These are phyloP conservation scores for Ophidiomyces ophidiicola DNA, from an alignment of 2,329 filamentous ascomycete species.

Conservation along the genomic window DNA sequence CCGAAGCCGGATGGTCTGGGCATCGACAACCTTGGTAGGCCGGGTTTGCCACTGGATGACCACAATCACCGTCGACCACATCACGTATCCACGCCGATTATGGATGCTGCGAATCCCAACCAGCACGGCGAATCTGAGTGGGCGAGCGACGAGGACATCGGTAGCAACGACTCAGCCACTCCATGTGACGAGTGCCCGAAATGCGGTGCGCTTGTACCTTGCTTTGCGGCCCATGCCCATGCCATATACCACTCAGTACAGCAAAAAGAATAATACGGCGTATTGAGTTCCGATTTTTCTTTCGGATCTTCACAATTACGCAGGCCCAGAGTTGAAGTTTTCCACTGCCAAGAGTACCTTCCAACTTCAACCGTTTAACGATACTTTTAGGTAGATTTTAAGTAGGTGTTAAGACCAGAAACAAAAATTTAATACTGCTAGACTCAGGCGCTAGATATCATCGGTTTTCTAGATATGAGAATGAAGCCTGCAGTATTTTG, in stretches of 20 bases:
- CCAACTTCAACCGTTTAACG: no score
- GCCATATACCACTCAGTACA: conserved; percentile 34
- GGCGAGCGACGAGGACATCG: conserved; percentile 27
- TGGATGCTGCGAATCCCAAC: neutral
- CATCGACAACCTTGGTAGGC: neutral
- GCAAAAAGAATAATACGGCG: conserved; percentile 14
- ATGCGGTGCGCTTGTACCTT: conserved; percentile 38
- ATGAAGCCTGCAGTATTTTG: neutral
- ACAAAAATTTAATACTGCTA: no score
- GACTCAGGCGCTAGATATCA: no score
- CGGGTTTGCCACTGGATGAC: neutral
- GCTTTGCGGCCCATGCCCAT: conserved; percentile 41
- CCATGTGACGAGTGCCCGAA: conserved; percentile 27
- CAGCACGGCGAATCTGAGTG: conserved; percentile 16
- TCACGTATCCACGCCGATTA: no score
- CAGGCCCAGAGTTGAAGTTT: no score
- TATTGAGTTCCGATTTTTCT: no score
- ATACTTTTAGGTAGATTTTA: no score
- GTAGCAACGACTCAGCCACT: conserved; percentile 23
- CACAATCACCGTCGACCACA: neutral
- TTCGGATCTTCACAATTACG: no score
- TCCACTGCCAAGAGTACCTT: no score
- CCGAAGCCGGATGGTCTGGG: neutral
- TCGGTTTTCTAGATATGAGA: no score
- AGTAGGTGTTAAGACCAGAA: neutral